Percentiles rank a stretch among this genome's conserved stretches.
Evolutionary conservation across 2,329 filamentous ascomycete species (phyloP).

Genomic region (Dothideomycetidae sp.): DNA sequence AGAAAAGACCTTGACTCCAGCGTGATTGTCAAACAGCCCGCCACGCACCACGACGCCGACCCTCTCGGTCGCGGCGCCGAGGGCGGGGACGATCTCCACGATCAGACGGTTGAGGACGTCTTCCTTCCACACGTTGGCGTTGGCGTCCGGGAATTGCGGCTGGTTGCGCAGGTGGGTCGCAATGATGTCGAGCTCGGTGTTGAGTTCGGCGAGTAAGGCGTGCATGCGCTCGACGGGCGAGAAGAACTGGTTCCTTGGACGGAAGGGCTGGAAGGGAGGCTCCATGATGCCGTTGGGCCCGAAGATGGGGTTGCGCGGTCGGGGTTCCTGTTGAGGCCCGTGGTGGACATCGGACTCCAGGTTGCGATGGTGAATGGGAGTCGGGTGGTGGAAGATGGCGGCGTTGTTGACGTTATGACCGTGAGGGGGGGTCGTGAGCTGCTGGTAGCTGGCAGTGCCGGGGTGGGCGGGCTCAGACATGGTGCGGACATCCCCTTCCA

Average conservation of each 20-base stretch:
- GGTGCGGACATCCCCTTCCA: no score
- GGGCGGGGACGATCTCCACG: slow-evolving; percentile 5
- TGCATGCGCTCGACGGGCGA: slow-evolving; percentile 6
- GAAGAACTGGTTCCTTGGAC: no score
- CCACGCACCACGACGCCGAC: slow-evolving; percentile 5
- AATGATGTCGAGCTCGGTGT: slow-evolving; percentile 6
- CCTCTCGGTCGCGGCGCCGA: slow-evolving; percentile 3
- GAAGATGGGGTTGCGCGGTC: no score
- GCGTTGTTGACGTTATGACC: no score
- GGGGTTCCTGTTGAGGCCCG: no score
- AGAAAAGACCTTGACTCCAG: not conserved
- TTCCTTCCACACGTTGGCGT: slow-evolving; percentile 4
- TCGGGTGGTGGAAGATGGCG: no score
- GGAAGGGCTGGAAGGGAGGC: no score
- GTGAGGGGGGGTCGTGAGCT: no score
- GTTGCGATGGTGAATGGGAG: no score
- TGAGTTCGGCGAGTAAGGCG: not conserved
- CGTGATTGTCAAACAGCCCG: slow-evolving; percentile 4
- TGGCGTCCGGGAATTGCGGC: not conserved
- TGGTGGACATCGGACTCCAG: no score
- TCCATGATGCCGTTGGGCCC: not conserved
- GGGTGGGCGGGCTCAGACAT: no score
- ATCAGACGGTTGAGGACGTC: slow-evolving; percentile 5
- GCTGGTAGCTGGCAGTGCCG: no score
- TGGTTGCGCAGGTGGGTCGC: slow-evolving; percentile 2